Base-by-base conservation (phyloP, 805 yeast species). In the Kuraishia molischiana region DNA sequence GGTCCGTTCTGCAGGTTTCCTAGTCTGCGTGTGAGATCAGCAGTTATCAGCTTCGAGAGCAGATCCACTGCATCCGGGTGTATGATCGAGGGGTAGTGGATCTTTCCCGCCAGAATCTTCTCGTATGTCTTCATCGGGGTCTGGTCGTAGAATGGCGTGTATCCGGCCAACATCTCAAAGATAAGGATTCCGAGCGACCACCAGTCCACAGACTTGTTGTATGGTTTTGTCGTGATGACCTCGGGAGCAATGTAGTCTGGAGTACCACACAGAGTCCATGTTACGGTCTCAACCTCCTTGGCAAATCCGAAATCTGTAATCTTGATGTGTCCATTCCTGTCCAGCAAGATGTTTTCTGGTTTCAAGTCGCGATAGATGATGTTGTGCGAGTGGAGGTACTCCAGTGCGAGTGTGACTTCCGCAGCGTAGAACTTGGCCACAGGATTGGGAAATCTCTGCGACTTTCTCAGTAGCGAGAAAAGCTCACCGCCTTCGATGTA, bases 171-270 rank as follows among this genome's bases (percentile, higher is more conserved):
- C 80, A 74, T 74, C 56, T 74, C 80, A 47, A 66, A 74, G 30
- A 74, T 74, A 41, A 74, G 61, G 17, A 74, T 72, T 21, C 80
- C 80, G 44, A 74, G 66, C 2, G 77, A 70, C 80, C 80, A 74
- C 79, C 79, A 74, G 53, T 74, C 80, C 19, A 74, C 79, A 2
- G 77, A 68, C 48, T 74, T 74, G 53, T 74, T 74, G 54, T 74
- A 74, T 2, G 80, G 79, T 46, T 74, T 71, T 9, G 77, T 72
- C 3, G 80, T 73, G 19, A 74, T 74, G n/a, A 74, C 79, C 49
- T 74, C 80, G 3, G 80, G 80, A 1, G 80, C 80, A 38, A 74
- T 74, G 51, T 74, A 74, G 54, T 74, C 80, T 0, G 80, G 80
- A 1, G 80, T 74, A 35, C 80, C 80, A 55, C 80, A 74, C 43